A percentile compares a stretch with the other conserved stretches of the same genome.
These are phyloP conservation scores for Cubamyces lactineus DNA, from an alignment of 768 basidiomycete genomes.

Conservation along the genomic window DNA sequence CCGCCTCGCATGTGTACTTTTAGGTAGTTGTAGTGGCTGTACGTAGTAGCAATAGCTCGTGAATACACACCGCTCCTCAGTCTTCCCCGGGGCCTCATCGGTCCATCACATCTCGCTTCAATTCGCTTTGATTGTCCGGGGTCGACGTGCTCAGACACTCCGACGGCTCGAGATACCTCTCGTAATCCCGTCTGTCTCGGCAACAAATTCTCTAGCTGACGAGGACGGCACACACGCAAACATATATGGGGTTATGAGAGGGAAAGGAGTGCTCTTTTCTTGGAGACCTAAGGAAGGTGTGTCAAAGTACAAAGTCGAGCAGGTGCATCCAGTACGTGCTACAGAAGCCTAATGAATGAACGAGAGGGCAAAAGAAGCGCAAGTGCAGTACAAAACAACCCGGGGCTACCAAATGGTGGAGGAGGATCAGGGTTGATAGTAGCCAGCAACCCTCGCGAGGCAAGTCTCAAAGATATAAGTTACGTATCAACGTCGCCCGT, in stretches of 20 bases:
- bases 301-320: slow-evolving; percentile 22
- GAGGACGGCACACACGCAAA: neutral
- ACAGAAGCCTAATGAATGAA: slow-evolving; percentile 6
- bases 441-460: slow-evolving; percentile 16
- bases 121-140: too few species aligned
- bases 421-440: too few species aligned
- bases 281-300: slow-evolving; percentile 14
- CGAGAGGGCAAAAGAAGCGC: neutral
- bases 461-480: slow-evolving; percentile 14
- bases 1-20: slow-evolving; percentile 1
- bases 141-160: too few species aligned
- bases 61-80: slow-evolving; percentile 11
- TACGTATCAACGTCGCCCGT: neutral
- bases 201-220: too few species aligned
- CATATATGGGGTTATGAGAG: neutral
- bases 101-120: too few species aligned
- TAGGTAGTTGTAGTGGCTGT: neutral
- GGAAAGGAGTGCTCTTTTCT: slow-evolving; percentile 16
- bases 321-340: slow-evolving; percentile 24
- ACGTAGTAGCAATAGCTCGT: neutral
- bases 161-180: too few species aligned
- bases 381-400: slow-evolving; percentile 12
- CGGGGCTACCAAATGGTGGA: neutral
- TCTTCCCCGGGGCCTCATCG: too few species aligned
- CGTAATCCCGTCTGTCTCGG: too few species aligned